Evolutionary conservation across 768 basidiomycete genomes (phyloP).

Genomic region (Hericium alpestre): DNA sequence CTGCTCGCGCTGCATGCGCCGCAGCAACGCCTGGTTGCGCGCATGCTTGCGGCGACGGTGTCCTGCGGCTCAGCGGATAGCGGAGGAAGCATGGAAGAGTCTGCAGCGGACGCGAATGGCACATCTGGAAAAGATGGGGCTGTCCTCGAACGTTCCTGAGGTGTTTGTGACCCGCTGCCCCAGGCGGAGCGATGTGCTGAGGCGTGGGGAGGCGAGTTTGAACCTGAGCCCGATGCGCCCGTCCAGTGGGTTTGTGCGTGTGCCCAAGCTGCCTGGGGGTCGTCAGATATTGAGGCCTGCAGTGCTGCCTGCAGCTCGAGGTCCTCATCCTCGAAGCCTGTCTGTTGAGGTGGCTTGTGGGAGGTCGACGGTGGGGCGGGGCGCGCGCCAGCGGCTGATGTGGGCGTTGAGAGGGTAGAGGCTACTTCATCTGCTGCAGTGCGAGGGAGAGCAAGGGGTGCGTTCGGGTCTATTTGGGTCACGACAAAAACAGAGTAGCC

Average conservation of each 20-base stretch:
- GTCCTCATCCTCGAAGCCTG: constrained; percentile 70
- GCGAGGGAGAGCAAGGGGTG: constrained; percentile 44
- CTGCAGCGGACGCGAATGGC: constrained; percentile 2
- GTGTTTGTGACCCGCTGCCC: background rate
- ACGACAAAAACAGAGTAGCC: constrained; percentile 80
- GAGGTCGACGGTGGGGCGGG: constrained; percentile 7
- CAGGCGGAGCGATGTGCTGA: background rate
- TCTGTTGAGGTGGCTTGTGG: background rate
- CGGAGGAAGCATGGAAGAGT: constrained; percentile 5
- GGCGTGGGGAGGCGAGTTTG: background rate
- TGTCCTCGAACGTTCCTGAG: background rate
- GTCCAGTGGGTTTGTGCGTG: background rate
- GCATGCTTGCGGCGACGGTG: constrained; percentile 6
- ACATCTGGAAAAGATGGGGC: background rate
- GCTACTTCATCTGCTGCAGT: constrained; percentile 67
- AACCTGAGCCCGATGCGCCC: background rate
- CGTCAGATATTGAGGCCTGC: constrained; percentile 59
- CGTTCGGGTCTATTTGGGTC: constrained; percentile 46
- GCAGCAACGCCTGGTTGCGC: constrained; percentile 17
- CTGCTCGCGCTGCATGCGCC: constrained; percentile 39
- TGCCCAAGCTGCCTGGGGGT: constrained; percentile 1
- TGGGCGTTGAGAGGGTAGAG: constrained; percentile 46
- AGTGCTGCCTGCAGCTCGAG: constrained; percentile 79
- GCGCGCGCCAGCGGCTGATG: constrained; percentile 19
- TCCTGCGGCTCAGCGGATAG: constrained; percentile 9